A percentile compares a stretch with the other conserved stretches of the same genome.
Evolutionary conservation across 139 green algal genomes (phyloP).

Genomic region (Chlorella sorokiniana): DNA sequence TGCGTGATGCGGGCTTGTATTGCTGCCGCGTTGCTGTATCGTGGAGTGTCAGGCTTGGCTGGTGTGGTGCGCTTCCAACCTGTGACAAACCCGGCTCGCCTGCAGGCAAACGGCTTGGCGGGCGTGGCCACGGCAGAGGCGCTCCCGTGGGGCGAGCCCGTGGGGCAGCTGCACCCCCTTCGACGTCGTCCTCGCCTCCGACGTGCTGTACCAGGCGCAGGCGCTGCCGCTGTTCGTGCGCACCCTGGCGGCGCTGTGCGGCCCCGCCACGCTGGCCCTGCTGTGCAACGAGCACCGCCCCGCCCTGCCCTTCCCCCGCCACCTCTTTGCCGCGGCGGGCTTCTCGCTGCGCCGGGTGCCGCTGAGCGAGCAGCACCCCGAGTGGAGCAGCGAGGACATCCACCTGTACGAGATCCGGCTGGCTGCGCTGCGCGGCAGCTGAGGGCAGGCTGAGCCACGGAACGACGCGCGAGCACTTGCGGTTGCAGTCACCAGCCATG

Average conservation of each 20-base stretch:
- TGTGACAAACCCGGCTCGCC: neutral
- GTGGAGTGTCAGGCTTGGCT: too few species aligned
- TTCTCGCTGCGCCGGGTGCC: conserved; percentile 34
- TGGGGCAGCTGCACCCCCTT: conserved; percentile 23
- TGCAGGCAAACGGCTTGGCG: conserved; percentile 31
- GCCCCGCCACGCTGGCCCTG: conserved; percentile 11
- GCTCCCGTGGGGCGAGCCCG: conserved; percentile 40
- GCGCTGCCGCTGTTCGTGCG: conserved; percentile 34
- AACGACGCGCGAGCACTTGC: too few species aligned
- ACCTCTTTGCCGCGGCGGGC: conserved; percentile 9
- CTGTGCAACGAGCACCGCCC: conserved; percentile 34
- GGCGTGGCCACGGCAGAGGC: neutral
- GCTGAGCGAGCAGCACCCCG: conserved; percentile 40
- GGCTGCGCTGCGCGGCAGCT: neutral
- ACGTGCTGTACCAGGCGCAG: conserved; percentile 46
- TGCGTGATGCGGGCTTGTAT: neutral
- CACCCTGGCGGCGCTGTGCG: conserved; percentile 29
- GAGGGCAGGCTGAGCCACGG: neutral
- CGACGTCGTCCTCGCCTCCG: conserved; percentile 53
- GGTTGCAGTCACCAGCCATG: neutral
- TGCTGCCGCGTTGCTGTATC: neutral
- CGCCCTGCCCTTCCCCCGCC: conserved; percentile 26
- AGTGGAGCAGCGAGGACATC: conserved; percentile 51
- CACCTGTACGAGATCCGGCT: conserved; percentile 32
- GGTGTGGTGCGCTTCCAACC: neutral